phyloP scores from a whole-genome alignment of 129 eudicot species.

The Centella asiatica region DNA sequence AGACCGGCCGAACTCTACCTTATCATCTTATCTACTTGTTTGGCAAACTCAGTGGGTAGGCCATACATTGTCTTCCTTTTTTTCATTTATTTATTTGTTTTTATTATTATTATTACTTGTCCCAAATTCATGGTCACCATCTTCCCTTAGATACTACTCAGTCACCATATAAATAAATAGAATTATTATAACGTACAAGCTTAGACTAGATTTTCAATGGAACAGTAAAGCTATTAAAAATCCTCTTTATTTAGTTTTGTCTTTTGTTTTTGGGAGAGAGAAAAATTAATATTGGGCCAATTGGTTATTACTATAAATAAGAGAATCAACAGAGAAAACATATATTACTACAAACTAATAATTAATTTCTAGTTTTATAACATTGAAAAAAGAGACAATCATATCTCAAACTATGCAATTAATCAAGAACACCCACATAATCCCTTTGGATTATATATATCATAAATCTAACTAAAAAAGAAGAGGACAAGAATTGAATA shows the following conservation, averaged over 20 bases:
- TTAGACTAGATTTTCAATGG: background rate
- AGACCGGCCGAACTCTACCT: constrained; percentile 9
- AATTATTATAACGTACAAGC: too few relatives aligned
- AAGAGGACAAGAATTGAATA: background rate
- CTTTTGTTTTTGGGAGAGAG: too few relatives aligned
- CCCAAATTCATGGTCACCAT: background rate
- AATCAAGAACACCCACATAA: constrained; percentile 5
- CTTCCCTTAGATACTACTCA: background rate
- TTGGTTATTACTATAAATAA: background rate
- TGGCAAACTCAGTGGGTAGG: constrained; percentile 5
- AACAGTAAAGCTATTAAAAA: background rate
- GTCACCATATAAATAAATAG: background rate
- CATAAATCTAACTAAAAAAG: background rate
- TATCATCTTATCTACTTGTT: constrained; percentile 2
- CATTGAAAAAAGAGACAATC: background rate
- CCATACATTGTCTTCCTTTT: background rate
- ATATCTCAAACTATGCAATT: background rate
- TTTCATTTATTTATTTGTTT: background rate
- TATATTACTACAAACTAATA: background rate
- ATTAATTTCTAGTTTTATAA: too few relatives aligned
- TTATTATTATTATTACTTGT: background rate
- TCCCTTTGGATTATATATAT: constrained; percentile 9
- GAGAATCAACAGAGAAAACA: background rate
- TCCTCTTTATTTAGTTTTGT: too few relatives aligned
- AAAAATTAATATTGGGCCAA: too few relatives aligned